Evolutionary conservation across 345 rosid genomes (phyloP).

Genomic region (Murraya koenigii): DNA sequence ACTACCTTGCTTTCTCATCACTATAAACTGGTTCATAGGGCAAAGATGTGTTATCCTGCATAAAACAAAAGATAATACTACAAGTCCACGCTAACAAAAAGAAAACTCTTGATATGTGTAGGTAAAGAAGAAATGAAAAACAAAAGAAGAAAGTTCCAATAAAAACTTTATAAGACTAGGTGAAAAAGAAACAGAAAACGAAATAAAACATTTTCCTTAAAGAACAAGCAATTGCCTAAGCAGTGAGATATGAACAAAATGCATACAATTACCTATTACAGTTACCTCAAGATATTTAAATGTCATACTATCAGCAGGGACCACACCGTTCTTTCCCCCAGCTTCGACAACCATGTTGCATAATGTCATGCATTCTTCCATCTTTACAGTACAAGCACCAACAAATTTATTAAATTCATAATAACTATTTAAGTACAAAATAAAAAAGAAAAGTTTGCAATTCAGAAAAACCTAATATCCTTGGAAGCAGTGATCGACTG

Average conservation of each 20-base stretch:
- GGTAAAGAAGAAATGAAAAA: not conserved
- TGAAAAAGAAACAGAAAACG: not conserved
- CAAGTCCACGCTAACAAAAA: not conserved
- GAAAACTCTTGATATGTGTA: not conserved
- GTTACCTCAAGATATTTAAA: constrained; percentile 86
- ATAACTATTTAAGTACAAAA: not conserved
- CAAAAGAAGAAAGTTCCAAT: not conserved
- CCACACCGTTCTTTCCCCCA: constrained; percentile 95
- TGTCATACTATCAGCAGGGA: constrained; percentile 91
- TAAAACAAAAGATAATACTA: constrained; percentile 14
- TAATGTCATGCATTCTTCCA: constrained; percentile 98
- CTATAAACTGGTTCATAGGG: constrained; percentile 90
- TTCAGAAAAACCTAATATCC: not conserved
- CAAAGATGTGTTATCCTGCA: constrained; percentile 78
- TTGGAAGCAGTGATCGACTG: not conserved
- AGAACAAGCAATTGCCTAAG: not conserved
- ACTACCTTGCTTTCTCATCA: constrained; percentile 80
- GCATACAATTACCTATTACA: not conserved
- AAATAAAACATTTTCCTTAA: not conserved
- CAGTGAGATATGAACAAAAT: not conserved
- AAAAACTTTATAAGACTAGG: not conserved
- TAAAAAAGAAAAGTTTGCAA: not conserved
- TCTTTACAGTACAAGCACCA: constrained; percentile 42
- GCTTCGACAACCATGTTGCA: constrained; percentile 99
- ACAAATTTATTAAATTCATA: constrained; percentile 2